Base-by-base conservation (phyloP, 331 rosid species). In the Malus hybrid region DNA sequence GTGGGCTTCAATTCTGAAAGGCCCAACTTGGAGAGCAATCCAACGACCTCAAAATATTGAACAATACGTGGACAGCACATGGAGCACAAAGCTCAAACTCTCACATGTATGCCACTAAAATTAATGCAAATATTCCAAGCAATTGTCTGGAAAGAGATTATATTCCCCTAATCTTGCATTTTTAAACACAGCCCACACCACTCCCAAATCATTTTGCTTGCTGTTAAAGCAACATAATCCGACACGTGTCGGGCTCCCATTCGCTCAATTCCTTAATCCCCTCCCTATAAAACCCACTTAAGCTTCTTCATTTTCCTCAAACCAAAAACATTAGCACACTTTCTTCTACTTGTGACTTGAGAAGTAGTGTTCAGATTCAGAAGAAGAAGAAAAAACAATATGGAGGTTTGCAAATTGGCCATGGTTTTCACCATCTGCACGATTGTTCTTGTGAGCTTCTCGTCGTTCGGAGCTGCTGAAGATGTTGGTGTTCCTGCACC, bases 401-500 rank as follows among this genome's bases (percentile, higher is more conserved):
- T 82, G 86, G 83, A 74, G 71, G 29, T 44, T 11, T 65, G 80
- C 85, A 84, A 22, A 69, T 19, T 85, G 83, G 77, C 74, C 62
- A 28, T 79, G 19, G 65, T 65, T 83, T 73, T 88, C 81, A 70
- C 86, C 67, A 20, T 83, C 74, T 85, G 69, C 87, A 70, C 79
- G 71, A 69, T 88, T 77, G 86, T 80, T 61, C 70, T 80, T 50
- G 33, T 90, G 67, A 74, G 80, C 79, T 85, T 67, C 64, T 34
- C 77, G 63, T 73, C 65, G 31, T 36, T 74, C 74, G 65, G 75
- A 29, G 88, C 69, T 19, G 82, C 55, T 33, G 86, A 81, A 80
- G 85, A 85, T 69, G 83, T 75, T 56, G 76, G 86, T 56, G 87
- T 52, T 52, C 57, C 87, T 82, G 80, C 85, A 18, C 96, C 96